Conservation (phyloP, 108 stramenopile species). For the Ochromonas danica region DNA sequence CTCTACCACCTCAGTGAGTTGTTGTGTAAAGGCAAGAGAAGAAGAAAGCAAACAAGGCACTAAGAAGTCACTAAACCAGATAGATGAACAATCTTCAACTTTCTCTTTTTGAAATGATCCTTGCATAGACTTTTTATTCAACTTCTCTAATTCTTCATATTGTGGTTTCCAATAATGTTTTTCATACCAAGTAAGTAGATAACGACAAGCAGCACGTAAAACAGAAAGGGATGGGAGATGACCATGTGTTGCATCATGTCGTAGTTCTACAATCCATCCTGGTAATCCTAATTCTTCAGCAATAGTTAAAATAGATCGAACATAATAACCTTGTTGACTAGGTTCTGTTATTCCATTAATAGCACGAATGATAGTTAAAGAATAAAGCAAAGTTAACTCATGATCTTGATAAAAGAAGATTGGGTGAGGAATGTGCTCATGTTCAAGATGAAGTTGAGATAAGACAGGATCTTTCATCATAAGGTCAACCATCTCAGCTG, state of each 20-base stretch:
- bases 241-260: conserved; percentile 30
- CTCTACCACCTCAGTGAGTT: too few species aligned
- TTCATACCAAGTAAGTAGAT: conserved; percentile 24
- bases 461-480: too few species aligned
- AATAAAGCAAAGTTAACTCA: not conserved
- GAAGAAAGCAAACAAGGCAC: too few species aligned
- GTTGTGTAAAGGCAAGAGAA: too few species aligned
- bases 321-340: conserved; percentile 27
- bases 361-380: conserved; percentile 8
- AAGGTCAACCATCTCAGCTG: too few species aligned
- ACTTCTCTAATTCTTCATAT: conserved; percentile 1
- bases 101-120: too few species aligned
- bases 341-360: not conserved
- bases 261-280: conserved; percentile 30
- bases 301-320: not conserved
- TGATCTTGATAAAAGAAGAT: not conserved
- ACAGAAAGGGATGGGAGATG: not conserved
- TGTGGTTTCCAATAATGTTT: conserved; percentile 26
- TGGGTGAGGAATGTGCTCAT: too few species aligned
- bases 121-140: too few species aligned
- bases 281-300: conserved; percentile 11
- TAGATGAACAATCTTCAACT: too few species aligned
- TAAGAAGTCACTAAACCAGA: too few species aligned
- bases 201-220: not conserved
- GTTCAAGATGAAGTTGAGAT: too few species aligned